Evolutionary conservation across 768 basidiomycete species (phyloP), one percentile per base, ranked within the genome.

Genomic region (Thelephora ganbajun): DNA sequence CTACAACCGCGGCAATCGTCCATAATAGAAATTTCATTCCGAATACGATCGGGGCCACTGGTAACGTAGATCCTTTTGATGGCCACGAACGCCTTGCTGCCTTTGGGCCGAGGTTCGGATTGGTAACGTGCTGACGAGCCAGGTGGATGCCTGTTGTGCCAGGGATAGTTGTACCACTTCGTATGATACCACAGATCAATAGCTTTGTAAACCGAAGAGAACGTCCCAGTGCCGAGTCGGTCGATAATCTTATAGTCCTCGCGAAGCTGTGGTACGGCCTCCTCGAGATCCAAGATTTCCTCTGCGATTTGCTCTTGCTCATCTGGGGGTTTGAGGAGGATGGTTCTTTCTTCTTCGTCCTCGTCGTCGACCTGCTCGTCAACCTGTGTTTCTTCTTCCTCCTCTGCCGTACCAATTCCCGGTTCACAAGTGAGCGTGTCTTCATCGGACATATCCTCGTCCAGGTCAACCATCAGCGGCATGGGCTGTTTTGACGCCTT

Each of bases 201-300:
- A 0, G 93, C 96, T 57, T 98, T 96, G 73, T 97, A 99, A n/a
- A 99, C 96, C 9, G 92, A 92, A 0, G 94, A 97, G 66, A 99
- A 99, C 1, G 94, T 99, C 13, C 94, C 94, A 47, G 93, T 97
- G 12, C 96, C 96, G 0, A 99, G 74, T 1, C 93, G 76, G 66
- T 97, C 94, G 33, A 97, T 62, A 33, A 98, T 69, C 44, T 68
- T 73, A 69, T 94, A 98, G 53, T 84, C 71, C 2, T 68, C 58
- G 4, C 64, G 59, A 46, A 94, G 69, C n/a, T 71, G 63, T 0
- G 86, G 83, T 3, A 94, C 78, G 14, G 74, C 71, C 1, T 66
- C 59, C 51, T 79, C 66, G 22, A 97, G 73, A 51, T 85, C 77
- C 0, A 64, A 59, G 37, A 98, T 91, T 63, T 99, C 94, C 35